These are phyloP conservation scores for Petunia hybrid DNA, from an alignment of 305 asterid genomes.

Conservation along the genomic window DNA sequence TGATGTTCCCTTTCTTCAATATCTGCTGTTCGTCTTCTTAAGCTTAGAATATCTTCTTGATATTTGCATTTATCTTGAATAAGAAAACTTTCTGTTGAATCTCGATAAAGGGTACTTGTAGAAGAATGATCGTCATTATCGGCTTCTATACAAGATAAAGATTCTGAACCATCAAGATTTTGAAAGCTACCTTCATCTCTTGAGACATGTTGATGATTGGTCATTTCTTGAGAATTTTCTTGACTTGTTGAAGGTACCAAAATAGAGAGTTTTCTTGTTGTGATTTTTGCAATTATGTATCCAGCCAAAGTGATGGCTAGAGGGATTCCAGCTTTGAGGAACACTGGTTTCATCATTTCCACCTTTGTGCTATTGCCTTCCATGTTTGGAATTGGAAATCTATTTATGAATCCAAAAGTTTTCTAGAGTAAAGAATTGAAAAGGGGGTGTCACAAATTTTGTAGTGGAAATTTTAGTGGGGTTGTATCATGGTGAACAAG, in stretches of 20 bases:
- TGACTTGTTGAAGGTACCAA: conserved; percentile 28
- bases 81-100: conserved; percentile 21
- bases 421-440: background rate
- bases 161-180: conserved; percentile 39
- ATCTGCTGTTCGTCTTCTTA: conserved; percentile 45
- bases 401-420: background rate
- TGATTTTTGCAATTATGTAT: conserved; percentile 49
- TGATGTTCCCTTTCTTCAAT: conserved; percentile 42
- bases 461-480: conserved; percentile 1
- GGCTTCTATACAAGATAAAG: conserved; percentile 26
- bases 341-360: conserved; percentile 53
- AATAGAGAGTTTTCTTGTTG: conserved; percentile 37
- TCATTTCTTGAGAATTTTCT: conserved; percentile 5
- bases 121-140: conserved; percentile 7
- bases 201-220: background rate
- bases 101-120: conserved; percentile 15
- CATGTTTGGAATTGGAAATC: conserved; percentile 38
- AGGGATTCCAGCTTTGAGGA: conserved; percentile 66
- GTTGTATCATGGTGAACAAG: conserved; percentile 10
- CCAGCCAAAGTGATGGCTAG: conserved; percentile 67
- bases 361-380: conserved; percentile 54
- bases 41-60: conserved; percentile 43
- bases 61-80: conserved; percentile 29
- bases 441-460: background rate
- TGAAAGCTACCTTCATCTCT: conserved; percentile 33